phyloP scores from a whole-genome alignment of 495 filamentous ascomycete species.

The Sabuloglossum arenarium region DNA sequence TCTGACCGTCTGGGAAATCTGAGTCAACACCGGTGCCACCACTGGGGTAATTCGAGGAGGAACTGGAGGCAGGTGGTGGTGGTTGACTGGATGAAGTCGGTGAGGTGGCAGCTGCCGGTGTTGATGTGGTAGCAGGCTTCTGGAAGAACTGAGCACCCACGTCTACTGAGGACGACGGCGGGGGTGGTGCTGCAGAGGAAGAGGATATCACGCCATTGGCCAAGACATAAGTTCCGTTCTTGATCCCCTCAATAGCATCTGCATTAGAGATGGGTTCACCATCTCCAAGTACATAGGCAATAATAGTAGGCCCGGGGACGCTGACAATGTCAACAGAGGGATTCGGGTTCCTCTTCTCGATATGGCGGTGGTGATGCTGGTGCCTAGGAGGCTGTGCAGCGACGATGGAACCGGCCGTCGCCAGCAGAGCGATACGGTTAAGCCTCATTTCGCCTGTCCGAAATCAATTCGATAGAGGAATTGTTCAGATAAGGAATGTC shows the following conservation, averaged over 20 bases:
- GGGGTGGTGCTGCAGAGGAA: neutral
- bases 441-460: conserved; percentile 13
- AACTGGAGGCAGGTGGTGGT: neutral
- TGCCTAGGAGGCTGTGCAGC: conserved; percentile 16
- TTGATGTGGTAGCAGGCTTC: neutral
- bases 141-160: neutral
- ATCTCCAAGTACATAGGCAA: neutral
- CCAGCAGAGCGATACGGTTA: conserved; percentile 10
- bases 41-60: neutral
- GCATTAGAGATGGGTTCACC: conserved; percentile 14
- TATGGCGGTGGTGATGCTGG: conserved; percentile 12
- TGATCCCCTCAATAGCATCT: conserved; percentile 16
- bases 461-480: neutral
- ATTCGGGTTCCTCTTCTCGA: conserved; percentile 4
- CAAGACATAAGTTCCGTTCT: conserved; percentile 17
- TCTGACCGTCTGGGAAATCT: conserved; percentile 57
- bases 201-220: conserved; percentile 10
- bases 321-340: conserved; percentile 10
- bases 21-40: conserved; percentile 27
- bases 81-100: neutral
- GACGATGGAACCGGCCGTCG: conserved; percentile 11
- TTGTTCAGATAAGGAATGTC: conserved; percentile 3
- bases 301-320: conserved; percentile 12
- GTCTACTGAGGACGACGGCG: conserved; percentile 1
- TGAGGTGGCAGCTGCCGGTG: neutral